phyloP scores from a whole-genome alignment of 495 filamentous ascomycete species.

The Usnea hakonensis region DNA sequence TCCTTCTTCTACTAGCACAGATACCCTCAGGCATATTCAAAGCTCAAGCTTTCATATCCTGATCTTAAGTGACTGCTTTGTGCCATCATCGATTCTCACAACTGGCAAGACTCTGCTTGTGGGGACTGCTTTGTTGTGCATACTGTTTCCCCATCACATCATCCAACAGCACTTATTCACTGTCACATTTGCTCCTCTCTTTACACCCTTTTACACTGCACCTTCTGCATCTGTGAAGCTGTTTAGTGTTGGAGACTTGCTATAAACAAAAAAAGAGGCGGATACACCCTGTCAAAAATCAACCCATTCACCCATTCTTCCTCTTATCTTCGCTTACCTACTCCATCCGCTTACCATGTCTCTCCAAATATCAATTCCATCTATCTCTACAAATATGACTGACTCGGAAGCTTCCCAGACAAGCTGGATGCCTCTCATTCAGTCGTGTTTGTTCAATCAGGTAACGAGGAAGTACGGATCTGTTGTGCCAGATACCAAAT shows the following conservation, averaged over 20 bases:
- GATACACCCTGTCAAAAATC: neutral
- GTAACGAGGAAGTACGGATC: neutral
- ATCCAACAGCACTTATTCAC: neutral
- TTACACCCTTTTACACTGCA: neutral
- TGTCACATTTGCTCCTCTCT: neutral
- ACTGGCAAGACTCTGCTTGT: neutral
- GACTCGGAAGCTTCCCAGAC: neutral
- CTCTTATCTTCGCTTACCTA: neutral
- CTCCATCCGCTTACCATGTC: neutral
- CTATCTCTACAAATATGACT: neutral
- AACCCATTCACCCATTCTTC: neutral
- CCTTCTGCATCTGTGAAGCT: neutral
- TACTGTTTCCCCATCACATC: neutral
- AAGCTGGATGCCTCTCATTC: neutral
- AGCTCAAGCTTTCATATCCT: neutral
- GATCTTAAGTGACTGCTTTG: neutral
- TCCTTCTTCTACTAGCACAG: neutral
- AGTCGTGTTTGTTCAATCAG: neutral
- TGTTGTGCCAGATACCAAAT: neutral
- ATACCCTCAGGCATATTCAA: neutral
- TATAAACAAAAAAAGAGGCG: neutral
- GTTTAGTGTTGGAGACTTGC: neutral
- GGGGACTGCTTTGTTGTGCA: neutral
- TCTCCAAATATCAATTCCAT: neutral
- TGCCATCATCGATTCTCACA: neutral